phyloP scores from a whole-genome alignment of 1,139 yeast genomes.

The Spathaspora sp. region DNA sequence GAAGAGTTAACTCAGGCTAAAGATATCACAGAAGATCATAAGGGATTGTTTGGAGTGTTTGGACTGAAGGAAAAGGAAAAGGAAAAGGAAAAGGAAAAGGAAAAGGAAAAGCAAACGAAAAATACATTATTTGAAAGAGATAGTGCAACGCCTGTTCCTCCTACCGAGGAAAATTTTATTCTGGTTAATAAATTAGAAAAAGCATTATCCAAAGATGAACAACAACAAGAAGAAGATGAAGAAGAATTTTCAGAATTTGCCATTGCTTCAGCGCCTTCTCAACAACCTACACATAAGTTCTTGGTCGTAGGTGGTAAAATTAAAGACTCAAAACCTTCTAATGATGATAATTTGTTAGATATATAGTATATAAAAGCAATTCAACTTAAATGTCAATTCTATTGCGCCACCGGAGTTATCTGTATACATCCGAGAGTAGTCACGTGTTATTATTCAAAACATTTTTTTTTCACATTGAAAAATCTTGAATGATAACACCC shows the following conservation, averaged over 20 bases:
- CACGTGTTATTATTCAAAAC: not conserved
- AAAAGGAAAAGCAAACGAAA: not conserved
- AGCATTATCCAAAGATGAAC: constrained; percentile 7
- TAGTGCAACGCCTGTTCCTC: not conserved
- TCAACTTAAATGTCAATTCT: not conserved
- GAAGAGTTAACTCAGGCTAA: constrained; percentile 1
- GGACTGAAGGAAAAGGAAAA: not conserved
- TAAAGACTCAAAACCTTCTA: constrained; percentile 1
- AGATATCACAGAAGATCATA: constrained; percentile 3
- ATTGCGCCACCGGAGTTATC: not conserved
- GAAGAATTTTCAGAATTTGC: constrained; percentile 21
- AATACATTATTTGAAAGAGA: constrained; percentile 6
- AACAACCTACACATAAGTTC: constrained; percentile 3
- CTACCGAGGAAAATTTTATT: not conserved
- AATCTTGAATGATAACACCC: not conserved
- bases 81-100: constrained; percentile 1
- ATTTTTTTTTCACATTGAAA: not conserved
- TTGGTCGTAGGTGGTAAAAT: constrained; percentile 2
- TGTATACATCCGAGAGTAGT: not conserved
- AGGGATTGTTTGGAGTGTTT: constrained; percentile 8
- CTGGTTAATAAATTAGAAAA: constrained; percentile 7
- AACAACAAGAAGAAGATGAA: constrained; percentile 4
- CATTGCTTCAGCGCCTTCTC: constrained; percentile 12
- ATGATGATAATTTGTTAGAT: constrained; percentile 12
- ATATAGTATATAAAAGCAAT: constrained; percentile 5